These are phyloP conservation scores for Apiospora kogelbergensis DNA, from an alignment of 2,329 filamentous ascomycete genomes.

Conservation along the genomic window DNA sequence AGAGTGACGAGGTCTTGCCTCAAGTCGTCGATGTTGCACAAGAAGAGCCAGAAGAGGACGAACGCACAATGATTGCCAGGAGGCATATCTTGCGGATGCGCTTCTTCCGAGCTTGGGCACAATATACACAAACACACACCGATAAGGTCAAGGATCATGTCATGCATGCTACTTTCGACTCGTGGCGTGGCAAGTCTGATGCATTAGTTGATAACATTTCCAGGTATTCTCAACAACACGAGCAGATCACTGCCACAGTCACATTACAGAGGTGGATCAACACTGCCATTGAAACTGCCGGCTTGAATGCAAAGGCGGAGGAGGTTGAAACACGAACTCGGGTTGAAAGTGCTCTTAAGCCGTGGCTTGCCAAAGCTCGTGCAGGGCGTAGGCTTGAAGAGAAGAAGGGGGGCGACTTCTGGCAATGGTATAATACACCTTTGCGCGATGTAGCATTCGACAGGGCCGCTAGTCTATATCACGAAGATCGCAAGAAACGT, in stretches of 20 bases:
- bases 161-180: constrained; percentile 10
- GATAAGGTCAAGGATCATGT: constrained; percentile 24
- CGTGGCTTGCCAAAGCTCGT: constrained; percentile 15
- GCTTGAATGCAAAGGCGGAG: neutral
- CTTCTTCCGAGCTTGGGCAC: constrained; percentile 32
- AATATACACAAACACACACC: constrained; percentile 25
- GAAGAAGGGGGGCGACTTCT: constrained; percentile 10
- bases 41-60: constrained; percentile 21
- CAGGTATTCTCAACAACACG: neutral
- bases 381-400: constrained; percentile 2
- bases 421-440: constrained; percentile 14
- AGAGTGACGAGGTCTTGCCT: neutral
- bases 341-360: constrained; percentile 12
- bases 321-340: constrained; percentile 6
- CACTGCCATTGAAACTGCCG: neutral
- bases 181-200: constrained; percentile 14
- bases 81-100: constrained; percentile 34
- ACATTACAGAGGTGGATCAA: constrained; percentile 9
- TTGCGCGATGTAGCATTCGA: constrained; percentile 11
- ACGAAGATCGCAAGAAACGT: constrained; percentile 2
- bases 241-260: neutral
- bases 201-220: neutral
- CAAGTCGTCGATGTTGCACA: neutral
- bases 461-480: constrained; percentile 8
- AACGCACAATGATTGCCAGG: constrained; percentile 30